Conservation (phyloP, 257 asterid genomes). For the Solanum habrochaites region DNA sequence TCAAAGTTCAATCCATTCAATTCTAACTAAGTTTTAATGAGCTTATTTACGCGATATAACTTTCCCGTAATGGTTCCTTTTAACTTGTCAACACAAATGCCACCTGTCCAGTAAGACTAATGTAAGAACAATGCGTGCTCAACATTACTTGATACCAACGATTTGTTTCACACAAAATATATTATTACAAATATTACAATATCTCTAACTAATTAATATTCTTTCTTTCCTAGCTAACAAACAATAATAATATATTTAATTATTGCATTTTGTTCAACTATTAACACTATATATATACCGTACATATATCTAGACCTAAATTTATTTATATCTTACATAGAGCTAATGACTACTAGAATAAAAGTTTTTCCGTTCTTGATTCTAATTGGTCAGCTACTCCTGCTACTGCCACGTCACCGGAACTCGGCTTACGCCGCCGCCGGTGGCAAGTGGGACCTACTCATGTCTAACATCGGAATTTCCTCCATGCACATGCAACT, state of each 20-base stretch:
- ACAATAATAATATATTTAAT: background rate
- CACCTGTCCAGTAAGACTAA: background rate
- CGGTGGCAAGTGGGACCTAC: background rate
- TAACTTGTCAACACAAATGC: background rate
- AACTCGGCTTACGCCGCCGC: background rate
- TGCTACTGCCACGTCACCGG: background rate
- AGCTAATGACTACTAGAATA: background rate
- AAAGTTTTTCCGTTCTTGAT: background rate
- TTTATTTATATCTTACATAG: background rate
- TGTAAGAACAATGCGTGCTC: background rate
- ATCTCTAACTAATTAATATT: background rate
- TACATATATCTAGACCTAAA: background rate
- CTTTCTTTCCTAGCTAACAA: background rate
- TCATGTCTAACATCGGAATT: conserved; percentile 35
- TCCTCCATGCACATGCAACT: conserved; percentile 90
- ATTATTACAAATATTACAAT: background rate
- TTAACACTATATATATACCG: background rate
- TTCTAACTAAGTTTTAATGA: too few species aligned
- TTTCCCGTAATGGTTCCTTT: background rate
- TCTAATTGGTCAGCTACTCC: background rate
- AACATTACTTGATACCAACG: background rate
- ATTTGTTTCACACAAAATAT: background rate
- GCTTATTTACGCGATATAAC: background rate
- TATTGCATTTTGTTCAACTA: background rate
- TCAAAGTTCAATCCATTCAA: background rate